Evolutionary conservation across 2,329 filamentous ascomycete genomes (phyloP).

Genomic region (Clarireedia monteithiana): DNA sequence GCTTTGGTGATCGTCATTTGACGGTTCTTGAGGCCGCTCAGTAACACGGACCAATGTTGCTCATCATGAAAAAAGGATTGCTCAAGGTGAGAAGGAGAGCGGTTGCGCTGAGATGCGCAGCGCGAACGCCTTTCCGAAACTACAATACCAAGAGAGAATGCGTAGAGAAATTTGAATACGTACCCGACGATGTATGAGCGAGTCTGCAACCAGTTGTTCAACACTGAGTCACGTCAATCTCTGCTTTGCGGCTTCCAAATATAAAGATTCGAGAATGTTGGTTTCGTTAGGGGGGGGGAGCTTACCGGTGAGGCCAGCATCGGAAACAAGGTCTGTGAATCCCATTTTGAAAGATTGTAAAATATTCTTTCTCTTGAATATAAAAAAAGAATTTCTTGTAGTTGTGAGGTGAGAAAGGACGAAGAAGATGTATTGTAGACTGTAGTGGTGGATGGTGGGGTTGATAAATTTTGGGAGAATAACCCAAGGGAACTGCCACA

Average conservation of each 20-base stretch:
- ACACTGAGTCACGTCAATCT: conserved; percentile 41
- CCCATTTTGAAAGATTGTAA: conserved; percentile 43
- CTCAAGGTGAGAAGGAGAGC: conserved; percentile 14
- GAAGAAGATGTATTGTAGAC: conserved; percentile 3
- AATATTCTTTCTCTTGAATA: conserved; percentile 6
- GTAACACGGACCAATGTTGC: conserved; percentile 93
- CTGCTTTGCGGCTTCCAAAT: conserved; percentile 13
- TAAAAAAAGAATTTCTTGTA: background rate
- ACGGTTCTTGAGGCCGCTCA: conserved; percentile 91
- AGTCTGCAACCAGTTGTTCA: conserved; percentile 66
- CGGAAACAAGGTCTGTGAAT: conserved; percentile 60
- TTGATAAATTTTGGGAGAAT: conserved; percentile 8
- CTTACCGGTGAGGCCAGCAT: conserved; percentile 53
- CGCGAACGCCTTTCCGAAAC: conserved; percentile 12
- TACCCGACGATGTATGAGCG: conserved; percentile 81
- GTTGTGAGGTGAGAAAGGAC: background rate
- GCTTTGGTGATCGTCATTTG: conserved; percentile 70
- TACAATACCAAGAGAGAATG: conserved; percentile 13
- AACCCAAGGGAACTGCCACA: background rate
- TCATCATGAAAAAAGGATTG: conserved; percentile 55
- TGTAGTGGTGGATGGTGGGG: conserved; percentile 6
- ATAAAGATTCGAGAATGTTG: conserved; percentile 5
- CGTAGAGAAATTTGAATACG: conserved; percentile 32
- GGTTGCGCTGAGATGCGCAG: conserved; percentile 13
- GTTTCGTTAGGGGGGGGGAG: conserved; percentile 14